These are phyloP conservation scores for Cutaneotrichosporon curvatum DNA, from an alignment of 1,284 basidiomycete genomes.

Conservation along the genomic window DNA sequence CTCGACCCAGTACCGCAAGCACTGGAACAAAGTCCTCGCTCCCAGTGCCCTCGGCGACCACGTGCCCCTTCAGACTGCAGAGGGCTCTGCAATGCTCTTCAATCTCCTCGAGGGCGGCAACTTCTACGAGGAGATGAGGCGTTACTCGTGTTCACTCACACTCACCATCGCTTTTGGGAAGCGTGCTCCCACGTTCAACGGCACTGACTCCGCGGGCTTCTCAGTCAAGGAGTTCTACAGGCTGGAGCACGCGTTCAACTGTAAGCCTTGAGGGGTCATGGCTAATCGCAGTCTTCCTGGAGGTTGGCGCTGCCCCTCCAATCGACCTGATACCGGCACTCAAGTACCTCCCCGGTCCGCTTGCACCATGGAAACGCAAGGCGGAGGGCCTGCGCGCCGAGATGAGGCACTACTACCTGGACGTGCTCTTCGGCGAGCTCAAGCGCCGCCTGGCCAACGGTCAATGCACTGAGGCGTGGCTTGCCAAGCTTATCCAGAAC, in stretches of 20 bases:
- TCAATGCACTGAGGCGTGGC: slow-evolving; percentile 4
- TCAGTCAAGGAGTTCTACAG: slow-evolving; percentile 11
- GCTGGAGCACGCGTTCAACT: slow-evolving; percentile 10
- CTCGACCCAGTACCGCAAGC: slow-evolving; percentile 2
- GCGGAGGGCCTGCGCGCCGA: slow-evolving; percentile 2
- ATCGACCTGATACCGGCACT: slow-evolving; percentile 8
- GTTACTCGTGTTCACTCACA: slow-evolving; percentile 6
- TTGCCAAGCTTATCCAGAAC: slow-evolving; percentile 2
- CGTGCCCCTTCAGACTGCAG: slow-evolving; percentile 6
- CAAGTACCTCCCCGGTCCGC: slow-evolving; percentile 7
- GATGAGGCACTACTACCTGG: slow-evolving; percentile 6
- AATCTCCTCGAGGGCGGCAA: slow-evolving; percentile 4
- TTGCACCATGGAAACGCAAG: slow-evolving; percentile 9
- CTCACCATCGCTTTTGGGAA: slow-evolving; percentile 6
- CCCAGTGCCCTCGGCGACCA: not conserved
- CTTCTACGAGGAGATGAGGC: slow-evolving; percentile 11
- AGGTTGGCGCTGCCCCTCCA: slow-evolving; percentile 6
- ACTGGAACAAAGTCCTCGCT: slow-evolving; percentile 6
- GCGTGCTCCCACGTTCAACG: slow-evolving; percentile 7
- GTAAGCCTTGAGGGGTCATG: too few species aligned
- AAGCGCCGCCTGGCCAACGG: slow-evolving; percentile 6
- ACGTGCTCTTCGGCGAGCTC: slow-evolving; percentile 2
- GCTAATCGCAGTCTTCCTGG: slow-evolving; percentile 5
- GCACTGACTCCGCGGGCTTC: slow-evolving; percentile 2
- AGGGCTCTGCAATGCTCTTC: slow-evolving; percentile 6